phyloP scores from a whole-genome alignment of 169 alveolate species.

The Eimeria acervulina region DNA sequence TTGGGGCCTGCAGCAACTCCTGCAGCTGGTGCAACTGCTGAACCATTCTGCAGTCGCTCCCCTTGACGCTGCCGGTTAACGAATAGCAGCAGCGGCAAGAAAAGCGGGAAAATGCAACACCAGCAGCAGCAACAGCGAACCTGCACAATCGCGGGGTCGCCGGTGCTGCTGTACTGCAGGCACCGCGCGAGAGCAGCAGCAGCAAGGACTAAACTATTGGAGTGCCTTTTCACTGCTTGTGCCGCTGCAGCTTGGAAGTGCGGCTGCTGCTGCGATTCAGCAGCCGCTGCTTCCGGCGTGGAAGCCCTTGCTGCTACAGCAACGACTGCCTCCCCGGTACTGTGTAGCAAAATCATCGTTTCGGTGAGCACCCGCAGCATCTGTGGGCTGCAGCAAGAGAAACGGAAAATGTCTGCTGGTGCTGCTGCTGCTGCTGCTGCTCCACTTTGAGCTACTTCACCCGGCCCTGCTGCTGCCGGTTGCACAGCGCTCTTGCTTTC shows the following conservation, averaged over 20 bases:
- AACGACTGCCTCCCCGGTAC: conserved; percentile 4
- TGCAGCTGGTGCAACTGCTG: not conserved
- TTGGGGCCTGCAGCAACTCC: not conserved
- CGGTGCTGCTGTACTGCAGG: not conserved
- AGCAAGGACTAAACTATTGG: conserved; percentile 54
- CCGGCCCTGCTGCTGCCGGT: conserved; percentile 15
- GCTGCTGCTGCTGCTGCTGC: conserved; percentile 43
- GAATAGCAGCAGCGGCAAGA: not conserved
- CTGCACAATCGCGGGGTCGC: not conserved
- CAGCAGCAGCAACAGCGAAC: not conserved
- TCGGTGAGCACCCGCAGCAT: conserved; percentile 33
- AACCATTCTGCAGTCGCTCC: not conserved
- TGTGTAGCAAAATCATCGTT: not conserved
- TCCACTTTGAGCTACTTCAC: not conserved
- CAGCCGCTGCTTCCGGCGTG: not conserved
- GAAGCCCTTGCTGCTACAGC: conserved; percentile 14
- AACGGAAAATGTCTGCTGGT: conserved; percentile 2
- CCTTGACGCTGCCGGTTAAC: not conserved
- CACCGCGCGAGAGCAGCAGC: conserved; percentile 49
- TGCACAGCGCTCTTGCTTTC: not conserved
- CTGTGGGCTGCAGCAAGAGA: conserved; percentile 2
- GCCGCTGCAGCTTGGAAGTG: not conserved
- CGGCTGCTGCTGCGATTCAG: conserved; percentile 6
- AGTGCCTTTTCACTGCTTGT: not conserved
- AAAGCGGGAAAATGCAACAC: not conserved